phyloP scores from a whole-genome alignment of 345 rosid genomes.

The Clausena lansium region DNA sequence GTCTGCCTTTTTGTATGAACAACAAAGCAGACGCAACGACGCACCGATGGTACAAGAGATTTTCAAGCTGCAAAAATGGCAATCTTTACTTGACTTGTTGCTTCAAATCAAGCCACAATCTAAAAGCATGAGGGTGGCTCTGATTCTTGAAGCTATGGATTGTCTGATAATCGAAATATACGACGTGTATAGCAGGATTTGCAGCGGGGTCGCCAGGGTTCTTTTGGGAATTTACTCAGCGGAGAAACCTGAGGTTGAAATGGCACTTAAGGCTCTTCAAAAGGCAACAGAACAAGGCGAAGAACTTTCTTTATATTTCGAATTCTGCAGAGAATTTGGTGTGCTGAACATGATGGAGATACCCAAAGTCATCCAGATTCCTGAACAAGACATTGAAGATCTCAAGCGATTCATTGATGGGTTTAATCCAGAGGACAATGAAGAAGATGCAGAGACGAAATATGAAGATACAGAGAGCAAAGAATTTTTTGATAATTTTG shows the following conservation, averaged over 20 bases:
- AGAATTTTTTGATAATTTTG: neutral
- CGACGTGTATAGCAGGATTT: conserved; percentile 59
- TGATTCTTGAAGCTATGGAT: conserved; percentile 77
- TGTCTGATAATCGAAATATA: conserved; percentile 57
- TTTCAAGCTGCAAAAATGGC: conserved; percentile 45
- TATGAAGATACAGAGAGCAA: conserved; percentile 20
- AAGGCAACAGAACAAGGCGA: conserved; percentile 51
- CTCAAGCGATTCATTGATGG: conserved; percentile 41
- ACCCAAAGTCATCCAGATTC: conserved; percentile 41
- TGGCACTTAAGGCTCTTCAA: conserved; percentile 50
- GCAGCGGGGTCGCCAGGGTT: conserved; percentile 46
- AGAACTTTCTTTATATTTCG: conserved; percentile 43
- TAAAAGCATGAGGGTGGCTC: conserved; percentile 36
- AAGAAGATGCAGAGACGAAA: conserved; percentile 19
- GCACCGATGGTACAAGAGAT: conserved; percentile 40
- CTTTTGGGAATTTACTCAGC: conserved; percentile 35
- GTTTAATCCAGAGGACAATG: neutral
- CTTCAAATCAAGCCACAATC: conserved; percentile 58
- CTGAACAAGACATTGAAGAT: conserved; percentile 42
- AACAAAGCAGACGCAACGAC: conserved; percentile 20
- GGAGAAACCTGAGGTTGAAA: conserved; percentile 41
- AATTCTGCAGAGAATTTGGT: conserved; percentile 49
- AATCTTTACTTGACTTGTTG: conserved; percentile 54
- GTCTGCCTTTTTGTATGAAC: conserved; percentile 35
- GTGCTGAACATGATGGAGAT: conserved; percentile 52